Base-by-base conservation (phyloP, 73 alveolate species). In the Paramecium biaurelia region DNA sequence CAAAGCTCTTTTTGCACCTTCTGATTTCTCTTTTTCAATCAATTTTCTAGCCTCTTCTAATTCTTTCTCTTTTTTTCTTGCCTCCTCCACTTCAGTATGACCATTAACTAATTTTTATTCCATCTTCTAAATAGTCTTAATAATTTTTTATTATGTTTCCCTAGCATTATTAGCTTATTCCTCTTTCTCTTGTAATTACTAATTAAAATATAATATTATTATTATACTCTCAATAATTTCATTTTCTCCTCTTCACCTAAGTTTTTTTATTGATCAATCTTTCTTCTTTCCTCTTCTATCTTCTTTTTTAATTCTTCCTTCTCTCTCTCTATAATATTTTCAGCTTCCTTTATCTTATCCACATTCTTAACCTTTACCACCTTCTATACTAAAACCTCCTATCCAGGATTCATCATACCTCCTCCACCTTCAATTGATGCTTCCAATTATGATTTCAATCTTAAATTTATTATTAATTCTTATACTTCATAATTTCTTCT, bases 401-500 rank as follows among this genome's bases (percentile, higher is more conserved):
- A 37, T 72, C 86, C 76, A 7, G 95, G 85, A 20, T 79, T 49
- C 35, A 87, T 88, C 23, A 68, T 85, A 10, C 96, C 95, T 14
- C 89, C 57, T 2, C 88, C 95, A 15, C 93, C 90, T 57, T 63
- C 92, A 35, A 96, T 97, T 30, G 93, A 94, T 2, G 92, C 74
- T 34, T 95, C 96, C 57, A 70, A 93, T 45, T 57, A 59, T 15
- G 63, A 74, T 47, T 89, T 92, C 30, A 95, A 95, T 23, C 96
- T 96, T n/a, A n/a, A 53, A 38, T 63, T 26, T 11, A 70, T 85
- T 0, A 9, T 30, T 92, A 95, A 38, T 95, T 87, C 76, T 92
- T 87, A 20, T 96, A 95, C 70, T 97, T 85, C 23, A 93, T 72
- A 85, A 97, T 97, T 85, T 97, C 99, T 30, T 97, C 99, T 90